phyloP scores from a whole-genome alignment of 163 green algal species.

The Scenedesmus sp. region DNA sequence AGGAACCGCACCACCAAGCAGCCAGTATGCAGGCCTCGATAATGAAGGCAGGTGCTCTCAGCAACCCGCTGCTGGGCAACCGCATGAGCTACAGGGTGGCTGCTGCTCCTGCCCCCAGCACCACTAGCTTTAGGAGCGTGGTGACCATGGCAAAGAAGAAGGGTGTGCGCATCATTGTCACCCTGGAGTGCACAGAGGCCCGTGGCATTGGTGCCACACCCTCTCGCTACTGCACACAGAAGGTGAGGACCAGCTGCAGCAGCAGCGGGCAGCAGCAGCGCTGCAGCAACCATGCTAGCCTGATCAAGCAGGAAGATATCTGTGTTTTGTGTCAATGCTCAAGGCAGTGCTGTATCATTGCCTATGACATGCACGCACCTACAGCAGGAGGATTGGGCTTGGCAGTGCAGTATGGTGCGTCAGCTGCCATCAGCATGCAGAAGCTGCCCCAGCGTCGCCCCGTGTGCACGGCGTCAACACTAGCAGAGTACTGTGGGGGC shows the following conservation, averaged over 20 bases:
- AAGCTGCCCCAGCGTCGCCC: neutral
- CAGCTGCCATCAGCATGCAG: neutral
- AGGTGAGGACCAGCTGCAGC: slow-evolving; percentile 70
- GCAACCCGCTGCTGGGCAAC: slow-evolving; percentile 60
- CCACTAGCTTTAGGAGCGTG: slow-evolving; percentile 71
- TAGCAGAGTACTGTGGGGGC: too few species aligned
- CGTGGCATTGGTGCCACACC: slow-evolving; percentile 78
- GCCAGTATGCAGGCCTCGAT: slow-evolving; percentile 40
- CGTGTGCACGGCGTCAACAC: too few species aligned
- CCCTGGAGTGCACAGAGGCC: slow-evolving; percentile 97
- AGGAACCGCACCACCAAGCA: neutral
- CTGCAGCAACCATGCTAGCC: neutral
- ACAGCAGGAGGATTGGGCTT: neutral
- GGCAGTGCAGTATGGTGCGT: neutral
- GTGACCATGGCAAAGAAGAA: slow-evolving; percentile 97
- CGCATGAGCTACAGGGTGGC: slow-evolving; percentile 68
- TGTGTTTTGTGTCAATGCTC: neutral
- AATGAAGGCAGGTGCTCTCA: slow-evolving; percentile 27
- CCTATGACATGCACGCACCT: neutral
- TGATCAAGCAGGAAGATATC: neutral
- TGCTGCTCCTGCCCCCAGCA: slow-evolving; percentile 47
- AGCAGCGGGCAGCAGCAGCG: neutral
- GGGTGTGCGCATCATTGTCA: slow-evolving; percentile 92
- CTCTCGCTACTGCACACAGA: slow-evolving; percentile 93
- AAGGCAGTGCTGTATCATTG: neutral